Evolutionary conservation across 2,329 filamentous ascomycete genomes (phyloP).

Genomic region (Phialophora macrospora): DNA sequence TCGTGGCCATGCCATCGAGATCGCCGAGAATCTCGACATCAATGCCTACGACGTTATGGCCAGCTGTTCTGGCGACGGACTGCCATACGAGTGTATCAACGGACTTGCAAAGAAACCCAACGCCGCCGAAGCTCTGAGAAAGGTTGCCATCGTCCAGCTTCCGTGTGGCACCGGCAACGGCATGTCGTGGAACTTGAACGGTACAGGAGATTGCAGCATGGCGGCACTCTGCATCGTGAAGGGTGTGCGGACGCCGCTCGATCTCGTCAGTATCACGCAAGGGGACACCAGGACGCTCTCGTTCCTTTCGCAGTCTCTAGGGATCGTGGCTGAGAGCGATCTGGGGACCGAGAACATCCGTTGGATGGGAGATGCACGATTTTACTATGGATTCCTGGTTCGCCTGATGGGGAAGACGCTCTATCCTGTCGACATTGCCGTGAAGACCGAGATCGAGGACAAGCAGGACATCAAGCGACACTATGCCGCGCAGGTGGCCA

Average conservation of each 20-base stretch:
- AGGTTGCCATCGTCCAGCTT: constrained; percentile 81
- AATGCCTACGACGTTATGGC: constrained; percentile 82
- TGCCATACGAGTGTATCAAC: constrained; percentile 94
- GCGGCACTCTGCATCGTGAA: constrained; percentile 87
- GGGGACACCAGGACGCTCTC: constrained; percentile 74
- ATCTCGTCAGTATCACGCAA: constrained; percentile 87
- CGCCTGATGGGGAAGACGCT: constrained; percentile 75
- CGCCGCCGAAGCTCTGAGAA: constrained; percentile 72
- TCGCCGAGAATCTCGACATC: constrained; percentile 76
- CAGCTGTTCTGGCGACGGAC: constrained; percentile 88
- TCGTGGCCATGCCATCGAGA: constrained; percentile 76
- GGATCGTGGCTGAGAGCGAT: constrained; percentile 88
- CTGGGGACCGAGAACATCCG: constrained; percentile 86
- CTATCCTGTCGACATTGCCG: constrained; percentile 86
- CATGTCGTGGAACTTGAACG: constrained; percentile 86
- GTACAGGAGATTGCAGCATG: constrained; percentile 73
- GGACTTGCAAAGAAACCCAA: constrained; percentile 78
- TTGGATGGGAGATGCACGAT: constrained; percentile 88
- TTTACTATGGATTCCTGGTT: constrained; percentile 81
- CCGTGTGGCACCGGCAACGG: constrained; percentile 95
- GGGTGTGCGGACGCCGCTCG: constrained; percentile 79
- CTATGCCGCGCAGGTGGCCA: constrained; percentile 62
- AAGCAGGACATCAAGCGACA: constrained; percentile 75
- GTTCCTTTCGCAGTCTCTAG: constrained; percentile 88
- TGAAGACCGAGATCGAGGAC: constrained; percentile 79